These are phyloP conservation scores for Boletus sensibilis DNA, from an alignment of 768 basidiomycete species.

Conservation along the genomic window DNA sequence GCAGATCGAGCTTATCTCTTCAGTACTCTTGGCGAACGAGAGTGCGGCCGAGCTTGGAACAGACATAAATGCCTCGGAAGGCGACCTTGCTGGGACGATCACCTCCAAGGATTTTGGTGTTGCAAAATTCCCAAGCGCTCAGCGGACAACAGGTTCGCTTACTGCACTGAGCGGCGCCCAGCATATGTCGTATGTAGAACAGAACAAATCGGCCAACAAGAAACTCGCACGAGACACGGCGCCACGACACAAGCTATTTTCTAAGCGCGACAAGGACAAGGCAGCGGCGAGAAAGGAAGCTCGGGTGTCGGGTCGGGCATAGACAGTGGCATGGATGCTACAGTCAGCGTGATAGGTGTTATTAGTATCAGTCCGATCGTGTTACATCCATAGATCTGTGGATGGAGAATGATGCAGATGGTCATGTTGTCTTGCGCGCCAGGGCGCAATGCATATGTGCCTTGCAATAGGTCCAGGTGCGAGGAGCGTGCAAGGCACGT, in stretches of 20 bases:
- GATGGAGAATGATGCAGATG: conserved; percentile 8
- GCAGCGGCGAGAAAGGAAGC: conserved; percentile 51
- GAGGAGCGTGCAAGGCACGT: conserved; percentile 26
- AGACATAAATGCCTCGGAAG: conserved; percentile 80
- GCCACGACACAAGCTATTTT: conserved; percentile 75
- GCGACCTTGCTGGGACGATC: conserved; percentile 81
- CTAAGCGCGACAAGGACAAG: conserved; percentile 78
- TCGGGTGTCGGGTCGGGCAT: conserved; percentile 32
- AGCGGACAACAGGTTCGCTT: conserved; percentile 79
- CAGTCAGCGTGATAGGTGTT: conserved; percentile 15
- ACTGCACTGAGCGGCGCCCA: conserved; percentile 84
- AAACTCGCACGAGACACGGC: conserved; percentile 54
- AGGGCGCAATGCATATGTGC: conserved; percentile 18
- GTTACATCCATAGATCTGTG: conserved; percentile 12
- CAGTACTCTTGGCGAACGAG: conserved; percentile 89
- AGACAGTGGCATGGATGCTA: conserved; percentile 9
- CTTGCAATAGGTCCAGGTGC: conserved; percentile 26
- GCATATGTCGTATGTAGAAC: conserved; percentile 91
- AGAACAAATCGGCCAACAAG: conserved; percentile 90
- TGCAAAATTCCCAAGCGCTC: conserved; percentile 61
- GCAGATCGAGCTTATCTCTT: conserved; percentile 94
- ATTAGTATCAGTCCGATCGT: conserved; percentile 16
- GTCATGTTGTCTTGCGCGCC: conserved; percentile 14
- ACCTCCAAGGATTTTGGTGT: conserved; percentile 85
- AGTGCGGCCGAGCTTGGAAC: conserved; percentile 84